Evolutionary conservation across 202 grass and related monocot species (phyloP).

Genomic region (Brachypodium distachyon): DNA sequence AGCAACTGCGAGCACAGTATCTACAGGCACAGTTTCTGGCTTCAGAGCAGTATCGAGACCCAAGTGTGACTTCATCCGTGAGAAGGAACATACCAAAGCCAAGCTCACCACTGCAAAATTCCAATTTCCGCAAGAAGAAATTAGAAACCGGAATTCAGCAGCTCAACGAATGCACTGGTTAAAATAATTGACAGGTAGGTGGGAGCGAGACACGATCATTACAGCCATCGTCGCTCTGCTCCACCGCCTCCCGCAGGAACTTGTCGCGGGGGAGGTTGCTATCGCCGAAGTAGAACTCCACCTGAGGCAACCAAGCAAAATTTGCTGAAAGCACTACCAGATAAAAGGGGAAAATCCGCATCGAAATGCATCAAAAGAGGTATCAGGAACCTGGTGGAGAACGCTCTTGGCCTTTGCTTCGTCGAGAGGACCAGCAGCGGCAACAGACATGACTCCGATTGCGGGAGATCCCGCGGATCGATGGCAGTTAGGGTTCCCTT

Average conservation of each 20-base stretch:
- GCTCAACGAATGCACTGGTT: background rate
- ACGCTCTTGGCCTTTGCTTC: slow-evolving; percentile 36
- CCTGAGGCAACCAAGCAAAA: slow-evolving; percentile 18
- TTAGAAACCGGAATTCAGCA: no score
- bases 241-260: slow-evolving; percentile 46
- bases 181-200: background rate
- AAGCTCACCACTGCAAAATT: no score
- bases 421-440: slow-evolving; percentile 7
- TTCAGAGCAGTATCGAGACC: slow-evolving; percentile 38
- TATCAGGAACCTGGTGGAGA: slow-evolving; percentile 32
- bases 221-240: slow-evolving; percentile 64
- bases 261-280: slow-evolving; percentile 71
- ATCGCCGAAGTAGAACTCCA: slow-evolving; percentile 83
- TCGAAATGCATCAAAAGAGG: background rate
- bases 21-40: slow-evolving; percentile 39
- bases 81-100: no score
- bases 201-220: background rate
- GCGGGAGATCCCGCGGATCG: background rate
- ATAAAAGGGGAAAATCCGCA: background rate
- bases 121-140: no score
- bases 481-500: slow-evolving; percentile 29
- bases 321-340: background rate
- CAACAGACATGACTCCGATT: background rate
- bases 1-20: slow-evolving; percentile 34
- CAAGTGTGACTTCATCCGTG: no score